phyloP scores from a whole-genome alignment of 257 asterid species.

The Fraxinus americana region DNA sequence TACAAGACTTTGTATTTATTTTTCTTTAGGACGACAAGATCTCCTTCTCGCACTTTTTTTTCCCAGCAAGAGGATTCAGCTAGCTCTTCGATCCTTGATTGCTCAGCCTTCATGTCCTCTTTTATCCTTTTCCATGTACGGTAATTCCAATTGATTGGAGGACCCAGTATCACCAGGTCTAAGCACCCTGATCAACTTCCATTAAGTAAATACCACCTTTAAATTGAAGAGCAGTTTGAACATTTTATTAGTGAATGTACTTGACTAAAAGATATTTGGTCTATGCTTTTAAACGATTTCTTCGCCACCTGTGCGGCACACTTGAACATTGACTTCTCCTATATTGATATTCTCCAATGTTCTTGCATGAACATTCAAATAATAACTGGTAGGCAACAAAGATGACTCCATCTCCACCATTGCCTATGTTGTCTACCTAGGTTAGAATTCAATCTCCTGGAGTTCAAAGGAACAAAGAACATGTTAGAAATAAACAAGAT shows the following conservation, averaged over 20 bases:
- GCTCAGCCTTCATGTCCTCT: slow-evolving; percentile 79
- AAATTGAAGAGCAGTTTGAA: slow-evolving; percentile 16
- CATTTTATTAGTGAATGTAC: slow-evolving; percentile 3
- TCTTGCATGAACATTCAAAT: too few species aligned
- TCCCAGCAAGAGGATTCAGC: slow-evolving; percentile 92
- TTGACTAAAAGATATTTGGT: neutral
- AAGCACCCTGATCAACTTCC: slow-evolving; percentile 94
- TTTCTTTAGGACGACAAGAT: slow-evolving; percentile 70
- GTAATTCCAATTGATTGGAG: slow-evolving; percentile 93
- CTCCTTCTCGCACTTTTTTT: slow-evolving; percentile 86
- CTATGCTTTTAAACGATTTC: neutral
- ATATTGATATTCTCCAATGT: too few species aligned
- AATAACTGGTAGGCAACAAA: too few species aligned
- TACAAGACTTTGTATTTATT: slow-evolving; percentile 59
- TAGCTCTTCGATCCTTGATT: slow-evolving; percentile 64
- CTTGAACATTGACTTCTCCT: too few species aligned
- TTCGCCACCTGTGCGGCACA: too few species aligned
- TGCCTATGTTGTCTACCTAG: too few species aligned
- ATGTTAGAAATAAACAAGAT: too few species aligned
- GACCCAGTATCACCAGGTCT: slow-evolving; percentile 92
- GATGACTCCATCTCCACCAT: too few species aligned
- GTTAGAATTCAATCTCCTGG: too few species aligned
- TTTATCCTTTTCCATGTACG: slow-evolving; percentile 76
- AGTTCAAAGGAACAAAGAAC: too few species aligned
- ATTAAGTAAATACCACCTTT: slow-evolving; percentile 74